Evolutionary conservation across 2,329 filamentous ascomycete genomes (phyloP).

Genomic region (Cercospora canescens): DNA sequence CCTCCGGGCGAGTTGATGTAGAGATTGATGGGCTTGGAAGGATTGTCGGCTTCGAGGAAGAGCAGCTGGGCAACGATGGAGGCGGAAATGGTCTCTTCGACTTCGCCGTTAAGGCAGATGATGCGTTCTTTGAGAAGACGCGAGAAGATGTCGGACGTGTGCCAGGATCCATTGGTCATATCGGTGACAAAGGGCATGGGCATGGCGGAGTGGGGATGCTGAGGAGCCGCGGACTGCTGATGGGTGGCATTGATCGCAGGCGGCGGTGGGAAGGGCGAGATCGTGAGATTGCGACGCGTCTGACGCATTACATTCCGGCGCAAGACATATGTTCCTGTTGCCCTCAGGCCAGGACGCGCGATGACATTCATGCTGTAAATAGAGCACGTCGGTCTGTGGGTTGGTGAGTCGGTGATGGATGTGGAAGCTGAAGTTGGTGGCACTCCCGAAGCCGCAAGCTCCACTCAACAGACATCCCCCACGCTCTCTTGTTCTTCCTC

Average conservation of each 20-base stretch:
- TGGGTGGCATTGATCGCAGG: conserved; percentile 4
- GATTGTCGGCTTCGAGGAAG: conserved; percentile 95
- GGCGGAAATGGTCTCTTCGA: conserved; percentile 89
- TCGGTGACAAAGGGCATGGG: conserved; percentile 51
- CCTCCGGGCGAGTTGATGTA: conserved; percentile 98
- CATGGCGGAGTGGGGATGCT: conserved; percentile 24
- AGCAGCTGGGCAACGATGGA: conserved; percentile 93
- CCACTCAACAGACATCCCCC: not conserved
- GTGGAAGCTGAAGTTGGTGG: conserved; percentile 3
- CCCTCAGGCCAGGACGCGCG: conserved; percentile 26
- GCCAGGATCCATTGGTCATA: conserved; percentile 48
- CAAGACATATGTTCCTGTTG: conserved; percentile 25
- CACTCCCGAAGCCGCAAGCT: conserved; percentile 3
- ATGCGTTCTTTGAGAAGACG: conserved; percentile 73
- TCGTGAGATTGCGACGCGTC: not conserved
- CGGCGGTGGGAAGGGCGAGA: not conserved
- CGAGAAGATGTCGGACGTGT: conserved; percentile 52
- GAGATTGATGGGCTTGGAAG: conserved; percentile 90
- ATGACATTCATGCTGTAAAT: conserved; percentile 26
- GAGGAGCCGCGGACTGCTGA: not conserved
- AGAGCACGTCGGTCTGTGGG: not conserved
- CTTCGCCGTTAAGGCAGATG: conserved; percentile 86
- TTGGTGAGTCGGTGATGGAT: not conserved
- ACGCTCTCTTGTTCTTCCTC: not conserved
- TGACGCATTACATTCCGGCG: conserved; percentile 14